These are phyloP conservation scores for Eucalyptus lansdowneana DNA, from an alignment of 345 rosid species.

Conservation along the genomic window DNA sequence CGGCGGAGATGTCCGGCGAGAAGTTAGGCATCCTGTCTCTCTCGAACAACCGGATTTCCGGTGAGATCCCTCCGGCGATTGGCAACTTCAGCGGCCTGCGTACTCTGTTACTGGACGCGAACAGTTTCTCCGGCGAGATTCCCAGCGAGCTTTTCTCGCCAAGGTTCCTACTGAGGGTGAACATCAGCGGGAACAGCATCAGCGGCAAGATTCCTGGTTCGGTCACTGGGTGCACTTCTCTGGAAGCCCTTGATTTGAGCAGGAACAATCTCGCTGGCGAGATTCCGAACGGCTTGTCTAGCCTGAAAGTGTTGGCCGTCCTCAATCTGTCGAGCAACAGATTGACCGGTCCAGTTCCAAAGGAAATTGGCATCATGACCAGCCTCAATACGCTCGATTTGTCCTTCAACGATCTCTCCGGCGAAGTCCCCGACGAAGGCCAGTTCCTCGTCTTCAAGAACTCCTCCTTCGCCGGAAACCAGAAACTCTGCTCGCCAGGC, in stretches of 20 bases:
- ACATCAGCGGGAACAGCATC: constrained; percentile 43
- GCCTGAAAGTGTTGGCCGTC: constrained; percentile 36
- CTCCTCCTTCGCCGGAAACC: constrained; percentile 58
- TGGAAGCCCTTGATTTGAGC: constrained; percentile 58
- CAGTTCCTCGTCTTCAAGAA: constrained; percentile 68
- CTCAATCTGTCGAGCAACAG: constrained; percentile 63
- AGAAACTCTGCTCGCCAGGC: constrained; percentile 42
- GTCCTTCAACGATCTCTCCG: constrained; percentile 51
- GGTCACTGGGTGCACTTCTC: constrained; percentile 22
- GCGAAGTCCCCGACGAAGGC: constrained; percentile 59
- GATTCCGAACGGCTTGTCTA: constrained; percentile 39
- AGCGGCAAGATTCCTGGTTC: constrained; percentile 54
- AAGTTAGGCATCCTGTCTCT: constrained; percentile 21
- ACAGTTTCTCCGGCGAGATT: constrained; percentile 44
- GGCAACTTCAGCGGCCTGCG: constrained; percentile 34
- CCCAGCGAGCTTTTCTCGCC: constrained; percentile 40
- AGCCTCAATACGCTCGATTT: constrained; percentile 77
- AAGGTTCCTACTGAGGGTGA: constrained; percentile 27
- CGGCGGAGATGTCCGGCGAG: constrained; percentile 41
- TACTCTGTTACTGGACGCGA: constrained; percentile 30
- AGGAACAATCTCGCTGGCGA: constrained; percentile 47
- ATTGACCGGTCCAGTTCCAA: constrained; percentile 55
- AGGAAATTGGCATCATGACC: constrained; percentile 49
- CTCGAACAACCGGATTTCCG: constrained; percentile 50
- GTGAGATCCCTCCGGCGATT: constrained; percentile 56